Evolutionary conservation across 2,329 filamentous ascomycete genomes (phyloP), one percentile per base, ranked within the genome.

Genomic region (Colletotrichum ledebouriae): DNA sequence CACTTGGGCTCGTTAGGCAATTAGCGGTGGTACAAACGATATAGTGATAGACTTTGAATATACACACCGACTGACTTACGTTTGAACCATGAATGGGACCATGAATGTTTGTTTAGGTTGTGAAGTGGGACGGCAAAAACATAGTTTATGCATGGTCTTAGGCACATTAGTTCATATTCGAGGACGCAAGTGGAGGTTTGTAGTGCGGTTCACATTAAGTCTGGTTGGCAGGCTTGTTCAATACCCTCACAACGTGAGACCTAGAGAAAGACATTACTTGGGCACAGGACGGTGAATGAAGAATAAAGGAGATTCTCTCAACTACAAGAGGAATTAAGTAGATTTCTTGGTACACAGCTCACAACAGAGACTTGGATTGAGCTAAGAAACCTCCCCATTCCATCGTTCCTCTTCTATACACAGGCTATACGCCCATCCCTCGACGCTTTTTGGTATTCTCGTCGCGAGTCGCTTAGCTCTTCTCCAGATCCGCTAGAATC

Each of bases 401-500:
- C 81, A 77, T 80, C 81, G 78, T 81, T 84, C 83, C 83, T 84
- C 81, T 84, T 83, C 85, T 87, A 86, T 86, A 87, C 85, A 88
- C 83, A 84, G 80, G 81, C 80, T 81, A 52, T 59, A 57, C 15
- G 61, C 64, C 92, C 75, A 94, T 29, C 52, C 47, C 57, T 59
- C 67, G 69, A 65, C 67, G 67, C 63, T 56, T 55, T 52, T 66
- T 64, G 69, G 69, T 69, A 70, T 70, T 69, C 64, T 64, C 56
- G 61, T 69, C 67, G 56, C 55, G 61, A 57, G 62, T 61, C 67
- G 47, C 60, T 70, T 71, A 70, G 66, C 70, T 71, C 56, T 85
- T 83, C 82, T 96, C 93, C 77, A 98, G 88, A 78, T 98, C 96
- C 77, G 96, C 94, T 81, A 99, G 87, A 88, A 99, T 98, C 94